A percentile compares a stretch with the other conserved stretches of the same genome.
Conservation (phyloP, 495 filamentous ascomycete genomes). For the Talaromyces proteolyticus region DNA sequence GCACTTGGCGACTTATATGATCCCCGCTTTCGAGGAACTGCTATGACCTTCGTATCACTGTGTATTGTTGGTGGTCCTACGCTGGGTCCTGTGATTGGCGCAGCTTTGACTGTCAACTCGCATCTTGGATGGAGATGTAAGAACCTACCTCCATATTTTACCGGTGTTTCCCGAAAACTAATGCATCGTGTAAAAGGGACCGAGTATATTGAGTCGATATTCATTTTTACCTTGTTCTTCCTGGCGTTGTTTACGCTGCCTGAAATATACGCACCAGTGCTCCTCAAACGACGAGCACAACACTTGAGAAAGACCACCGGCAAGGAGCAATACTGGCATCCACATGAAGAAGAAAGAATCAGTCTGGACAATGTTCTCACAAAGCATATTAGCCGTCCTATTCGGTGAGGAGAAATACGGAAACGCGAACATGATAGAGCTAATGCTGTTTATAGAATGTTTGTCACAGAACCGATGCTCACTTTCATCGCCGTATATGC, state of each 20-base stretch:
- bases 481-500: slow-evolving; percentile 19
- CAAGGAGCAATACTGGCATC: slow-evolving; percentile 20
- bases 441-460: slow-evolving; percentile 8
- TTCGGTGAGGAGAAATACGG: slow-evolving; percentile 1
- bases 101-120: slow-evolving; percentile 34
- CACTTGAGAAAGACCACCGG: slow-evolving; percentile 16
- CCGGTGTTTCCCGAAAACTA: not conserved
- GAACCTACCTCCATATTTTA: not conserved
- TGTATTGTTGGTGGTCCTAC: slow-evolving; percentile 29
- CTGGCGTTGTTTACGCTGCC: slow-evolving; percentile 7
- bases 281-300: slow-evolving; percentile 15
- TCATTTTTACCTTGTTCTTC: slow-evolving; percentile 6
- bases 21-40: slow-evolving; percentile 12
- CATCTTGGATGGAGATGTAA: slow-evolving; percentile 21
- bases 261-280: slow-evolving; percentile 14
- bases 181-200: slow-evolving; percentile 8
- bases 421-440: not conserved
- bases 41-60: slow-evolving; percentile 30
- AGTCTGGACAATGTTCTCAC: slow-evolving; percentile 15
- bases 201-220: slow-evolving; percentile 17
- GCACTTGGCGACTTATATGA: slow-evolving; percentile 38
- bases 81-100: slow-evolving; percentile 27
- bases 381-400: slow-evolving; percentile 16
- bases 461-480: slow-evolving; percentile 24
- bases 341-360: slow-evolving; percentile 20